Evolutionary conservation across 1,139 yeast species (phyloP), one percentile per base, ranked within the genome.

Genomic region (Scheffersomyces quercinus): DNA sequence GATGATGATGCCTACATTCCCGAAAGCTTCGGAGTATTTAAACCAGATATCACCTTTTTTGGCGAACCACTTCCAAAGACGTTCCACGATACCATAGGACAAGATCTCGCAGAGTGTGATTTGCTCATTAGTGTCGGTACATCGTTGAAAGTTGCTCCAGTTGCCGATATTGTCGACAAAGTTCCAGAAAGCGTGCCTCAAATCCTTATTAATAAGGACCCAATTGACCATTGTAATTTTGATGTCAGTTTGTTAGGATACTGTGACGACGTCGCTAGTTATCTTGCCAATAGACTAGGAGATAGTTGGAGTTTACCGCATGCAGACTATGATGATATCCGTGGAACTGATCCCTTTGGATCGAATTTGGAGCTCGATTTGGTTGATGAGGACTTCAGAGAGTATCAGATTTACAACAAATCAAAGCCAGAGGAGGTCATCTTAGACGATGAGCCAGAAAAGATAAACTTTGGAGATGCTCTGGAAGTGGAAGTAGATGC

Each of bases 31-130:
- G 97, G 97, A n/a, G 93, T 90, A 5, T 77, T 88, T 75, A 91
- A 93, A 60, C 99, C 99, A 0, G 97, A 93, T 62, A 91, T 93
- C 46, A 91, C 97, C 0, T 93, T 93, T 59, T 93, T 93, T 56
- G 97, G 97, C 6, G 98, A 93, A 60, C 81, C 84, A 11, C 72
- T 93, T 44, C 97, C 98, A 9, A 43, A 73, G n/a, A 65, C 75
- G 42, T 90, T 86, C 56, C 93, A 88, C 53, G 79, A 79, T 39
- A 68, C 78, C 26, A 76, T 88, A 33, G 73, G 75, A 33, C 67
- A 73, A 37, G 93, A 85, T 56, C 70, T 85, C 13, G 47, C 42
- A 13, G 50, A 53, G 28, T 89, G 97, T 66, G 98, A 93, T 65
- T 69, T 93, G 44, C 67, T 93, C 37, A 77, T 93, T 5, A 86